Base-by-base conservation (phyloP, 169 alveolate genomes). In the Cryptosporidium parvum region DNA sequence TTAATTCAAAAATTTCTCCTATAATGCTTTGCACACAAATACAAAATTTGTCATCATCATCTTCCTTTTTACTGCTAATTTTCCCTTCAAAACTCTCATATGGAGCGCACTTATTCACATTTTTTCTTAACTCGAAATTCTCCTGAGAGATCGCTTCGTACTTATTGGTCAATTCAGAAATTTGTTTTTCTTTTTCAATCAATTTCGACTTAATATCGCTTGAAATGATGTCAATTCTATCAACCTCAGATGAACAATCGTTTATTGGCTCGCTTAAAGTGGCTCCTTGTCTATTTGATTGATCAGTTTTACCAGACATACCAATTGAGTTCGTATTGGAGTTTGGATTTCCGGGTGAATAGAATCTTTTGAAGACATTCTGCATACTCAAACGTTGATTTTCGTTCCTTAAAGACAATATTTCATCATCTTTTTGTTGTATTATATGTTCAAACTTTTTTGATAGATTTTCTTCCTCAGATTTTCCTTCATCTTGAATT, bases 321-420 rank as follows among this genome's bases (percentile, higher is more conserved):
- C 35, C 26, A 42, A 12, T 42, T 42, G 31, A 31, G 29, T 31
- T 33, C 52, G 16, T 21, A 29, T 69, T 37, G 8, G 21, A 39
- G 7, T 1, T 29, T 26, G 29, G 16, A 53, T 18, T 9, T 16
- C 56, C 68, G 21, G 37, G 12, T 18, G 12, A 31, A 53, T 33
- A 37, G 23, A 53, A 62, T 10, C 26, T 59, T 12, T 44, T n/a
- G 6, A 61, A 37, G 23, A 80, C 29, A 61, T 80, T 62, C 35
- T 80, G 89, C 75, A 80, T 80, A 42, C 16, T 37, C 26, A 80
- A 31, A 29, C 89, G 89, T 65, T 42, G 69, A 44, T 62, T 80
- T 31, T 80, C 89, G 45, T 80, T 80, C 44, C 70, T 51, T 8
- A 80, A 39, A 1, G 39, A 33, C 39, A 80, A 45, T 26, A 65